Conservation (phyloP, 345 rosid species). For the Euclidium syriacum region DNA sequence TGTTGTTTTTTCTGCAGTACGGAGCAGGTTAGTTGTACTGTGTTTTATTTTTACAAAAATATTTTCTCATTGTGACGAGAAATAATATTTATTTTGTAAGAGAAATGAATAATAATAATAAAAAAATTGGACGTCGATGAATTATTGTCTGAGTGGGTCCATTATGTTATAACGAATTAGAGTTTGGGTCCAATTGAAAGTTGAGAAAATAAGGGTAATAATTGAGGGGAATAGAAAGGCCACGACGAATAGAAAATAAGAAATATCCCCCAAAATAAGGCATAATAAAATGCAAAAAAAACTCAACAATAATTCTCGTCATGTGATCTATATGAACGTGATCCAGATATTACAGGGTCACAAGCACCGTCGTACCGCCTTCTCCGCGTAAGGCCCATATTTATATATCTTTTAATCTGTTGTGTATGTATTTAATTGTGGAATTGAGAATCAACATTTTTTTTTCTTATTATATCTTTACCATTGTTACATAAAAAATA, state of each 20-base stretch:
- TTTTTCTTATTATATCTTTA: too few species aligned
- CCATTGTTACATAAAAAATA: too few species aligned
- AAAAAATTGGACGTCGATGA: too few species aligned
- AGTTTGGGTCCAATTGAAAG: neutral
- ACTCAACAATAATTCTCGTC: neutral
- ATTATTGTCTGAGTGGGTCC: conserved; percentile 5
- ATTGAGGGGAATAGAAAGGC: conserved; percentile 10
- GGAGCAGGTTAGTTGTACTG: conserved; percentile 2
- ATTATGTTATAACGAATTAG: neutral
- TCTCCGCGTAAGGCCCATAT: conserved; percentile 9
- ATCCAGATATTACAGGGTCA: neutral
- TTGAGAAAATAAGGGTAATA: neutral
- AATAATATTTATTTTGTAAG: too few species aligned
- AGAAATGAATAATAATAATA: too few species aligned
- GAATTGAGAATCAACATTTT: neutral
- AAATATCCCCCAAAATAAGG: conserved; percentile 1
- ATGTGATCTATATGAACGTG: conserved; percentile 17
- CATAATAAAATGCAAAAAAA: conserved; percentile 2
- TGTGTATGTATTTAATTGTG: neutral
- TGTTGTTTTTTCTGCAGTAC: conserved; percentile 5
- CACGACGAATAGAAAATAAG: conserved; percentile 2
- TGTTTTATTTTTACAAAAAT: neutral
- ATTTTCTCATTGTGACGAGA: too few species aligned
- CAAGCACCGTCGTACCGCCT: neutral
- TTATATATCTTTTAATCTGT: neutral